Conservation (phyloP, 768 basidiomycete species). For the Boletus reticulatus region DNA sequence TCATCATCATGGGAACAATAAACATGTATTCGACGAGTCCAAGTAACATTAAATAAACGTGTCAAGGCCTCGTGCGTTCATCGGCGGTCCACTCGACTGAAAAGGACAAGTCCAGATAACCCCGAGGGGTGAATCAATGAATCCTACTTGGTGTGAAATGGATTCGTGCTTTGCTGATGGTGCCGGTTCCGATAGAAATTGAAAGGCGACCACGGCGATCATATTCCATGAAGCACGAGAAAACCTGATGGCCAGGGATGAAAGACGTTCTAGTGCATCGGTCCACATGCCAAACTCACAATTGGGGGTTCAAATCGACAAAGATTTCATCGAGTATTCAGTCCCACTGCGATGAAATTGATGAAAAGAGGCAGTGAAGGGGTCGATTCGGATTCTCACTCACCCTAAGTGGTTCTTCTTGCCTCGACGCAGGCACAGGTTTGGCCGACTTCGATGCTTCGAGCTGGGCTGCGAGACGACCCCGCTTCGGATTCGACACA, state of each 20-base stretch:
- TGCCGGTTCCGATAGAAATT: constrained; percentile 34
- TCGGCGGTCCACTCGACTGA: constrained; percentile 19
- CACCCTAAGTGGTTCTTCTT: constrained; percentile 45
- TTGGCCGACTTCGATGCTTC: constrained; percentile 38
- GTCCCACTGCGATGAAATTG: constrained; percentile 41
- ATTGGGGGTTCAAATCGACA: constrained; percentile 18
- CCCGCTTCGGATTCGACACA: constrained; percentile 44
- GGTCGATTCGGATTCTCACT: constrained; percentile 26
- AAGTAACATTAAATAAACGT: constrained; percentile 32
- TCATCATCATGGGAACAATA: constrained; percentile 25
- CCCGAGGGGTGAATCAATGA: constrained; percentile 32
- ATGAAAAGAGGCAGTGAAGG: constrained; percentile 27
- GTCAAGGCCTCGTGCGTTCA: constrained; percentile 31
- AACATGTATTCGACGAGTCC: constrained; percentile 19
- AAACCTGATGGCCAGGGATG: constrained; percentile 33
- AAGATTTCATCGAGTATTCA: constrained; percentile 26
- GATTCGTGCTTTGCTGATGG: constrained; percentile 20
- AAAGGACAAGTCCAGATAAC: constrained; percentile 25
- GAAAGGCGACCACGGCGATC: constrained; percentile 30
- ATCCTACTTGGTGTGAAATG: constrained; percentile 20
- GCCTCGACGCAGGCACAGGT: constrained; percentile 37
- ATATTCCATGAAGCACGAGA: constrained; percentile 32
- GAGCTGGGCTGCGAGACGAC: constrained; percentile 42
- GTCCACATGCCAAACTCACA: constrained; percentile 25
- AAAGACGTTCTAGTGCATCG: constrained; percentile 14